Percentiles rank a stretch among this genome's conserved stretches.
phyloP scores from a whole-genome alignment of 2,329 filamentous ascomycete species.

The Tolypocladium paradoxum region DNA sequence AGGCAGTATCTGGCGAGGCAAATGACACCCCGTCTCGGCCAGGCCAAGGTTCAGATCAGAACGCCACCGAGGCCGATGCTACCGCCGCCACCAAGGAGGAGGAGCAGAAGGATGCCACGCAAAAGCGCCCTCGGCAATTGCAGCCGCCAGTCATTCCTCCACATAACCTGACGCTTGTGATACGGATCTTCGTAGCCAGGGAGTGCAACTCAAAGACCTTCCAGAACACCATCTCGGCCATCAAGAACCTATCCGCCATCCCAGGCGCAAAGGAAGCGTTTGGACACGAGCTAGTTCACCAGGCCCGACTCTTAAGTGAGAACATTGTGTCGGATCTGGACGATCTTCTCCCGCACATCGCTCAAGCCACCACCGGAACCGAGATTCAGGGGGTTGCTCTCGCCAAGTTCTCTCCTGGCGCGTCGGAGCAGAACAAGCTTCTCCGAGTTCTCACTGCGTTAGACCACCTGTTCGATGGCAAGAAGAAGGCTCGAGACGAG shows the following conservation, averaged over 20 bases:
- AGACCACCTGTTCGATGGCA: conserved; percentile 88
- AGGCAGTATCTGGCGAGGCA: conserved; percentile 6
- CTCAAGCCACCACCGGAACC: conserved; percentile 76
- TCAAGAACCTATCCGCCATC: conserved; percentile 92
- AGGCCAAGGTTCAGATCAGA: conserved; percentile 15
- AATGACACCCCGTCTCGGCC: conserved; percentile 12
- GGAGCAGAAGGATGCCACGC: conserved; percentile 26
- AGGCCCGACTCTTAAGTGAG: conserved; percentile 75
- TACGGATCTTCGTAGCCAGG: conserved; percentile 89
- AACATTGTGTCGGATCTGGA: conserved; percentile 77
- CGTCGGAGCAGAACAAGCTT: conserved; percentile 93
- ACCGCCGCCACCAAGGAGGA: conserved; percentile 16
- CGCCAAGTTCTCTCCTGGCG: conserved; percentile 89
- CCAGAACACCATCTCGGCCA: conserved; percentile 94
- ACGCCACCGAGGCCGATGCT: conserved; percentile 8
- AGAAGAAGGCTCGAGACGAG: conserved; percentile 44
- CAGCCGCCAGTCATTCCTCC: conserved; percentile 79
- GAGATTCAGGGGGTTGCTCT: conserved; percentile 93
- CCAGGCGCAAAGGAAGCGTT: conserved; percentile 83
- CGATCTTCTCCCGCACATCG: conserved; percentile 75
- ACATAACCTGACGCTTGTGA: conserved; percentile 83
- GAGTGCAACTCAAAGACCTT: conserved; percentile 98
- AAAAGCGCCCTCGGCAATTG: conserved; percentile 47
- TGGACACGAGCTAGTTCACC: conserved; percentile 81
- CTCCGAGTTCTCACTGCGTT: conserved; percentile 85